These are phyloP conservation scores for Trametes villosa DNA, from an alignment of 768 basidiomycete genomes.

Conservation along the genomic window DNA sequence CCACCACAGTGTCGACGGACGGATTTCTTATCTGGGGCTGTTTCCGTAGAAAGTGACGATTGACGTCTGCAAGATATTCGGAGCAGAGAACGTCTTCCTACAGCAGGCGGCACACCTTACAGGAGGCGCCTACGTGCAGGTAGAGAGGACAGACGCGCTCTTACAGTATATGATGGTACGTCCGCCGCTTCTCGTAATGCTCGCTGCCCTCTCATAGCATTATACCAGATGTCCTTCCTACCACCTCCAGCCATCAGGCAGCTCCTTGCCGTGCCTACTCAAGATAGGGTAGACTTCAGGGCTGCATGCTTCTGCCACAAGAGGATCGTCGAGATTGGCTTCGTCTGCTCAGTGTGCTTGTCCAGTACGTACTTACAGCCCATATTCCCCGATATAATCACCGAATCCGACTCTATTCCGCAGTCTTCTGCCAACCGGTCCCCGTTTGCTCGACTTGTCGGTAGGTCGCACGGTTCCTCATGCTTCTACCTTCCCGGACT, in stretches of 20 bases:
- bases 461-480: slow-evolving; percentile 47
- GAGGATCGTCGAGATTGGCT: slow-evolving; percentile 93
- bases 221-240: slow-evolving; percentile 83
- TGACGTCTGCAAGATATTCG: slow-evolving; percentile 92
- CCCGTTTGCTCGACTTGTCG: slow-evolving; percentile 95
- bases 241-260: slow-evolving; percentile 72
- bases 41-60: slow-evolving; percentile 86
- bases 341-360: slow-evolving; percentile 97
- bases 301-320: slow-evolving; percentile 99
- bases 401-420: neutral
- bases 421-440: slow-evolving; percentile 93
- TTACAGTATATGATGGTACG: slow-evolving; percentile 88
- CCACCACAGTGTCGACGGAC: neutral
- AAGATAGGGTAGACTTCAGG: slow-evolving; percentile 95
- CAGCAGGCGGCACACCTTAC: slow-evolving; percentile 98
- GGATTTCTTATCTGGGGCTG: neutral
- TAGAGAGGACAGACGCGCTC: slow-evolving; percentile 80
- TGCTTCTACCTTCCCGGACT: neutral
- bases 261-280: slow-evolving; percentile 82
- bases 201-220: slow-evolving; percentile 34
- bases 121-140: slow-evolving; percentile 88
- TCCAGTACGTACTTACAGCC: slow-evolving; percentile 67
- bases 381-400: neutral
- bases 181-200: neutral
- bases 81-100: slow-evolving; percentile 90